These are phyloP conservation scores for Pinus taeda DNA, from an alignment of 75 land plant genomes.

Conservation along the genomic window DNA sequence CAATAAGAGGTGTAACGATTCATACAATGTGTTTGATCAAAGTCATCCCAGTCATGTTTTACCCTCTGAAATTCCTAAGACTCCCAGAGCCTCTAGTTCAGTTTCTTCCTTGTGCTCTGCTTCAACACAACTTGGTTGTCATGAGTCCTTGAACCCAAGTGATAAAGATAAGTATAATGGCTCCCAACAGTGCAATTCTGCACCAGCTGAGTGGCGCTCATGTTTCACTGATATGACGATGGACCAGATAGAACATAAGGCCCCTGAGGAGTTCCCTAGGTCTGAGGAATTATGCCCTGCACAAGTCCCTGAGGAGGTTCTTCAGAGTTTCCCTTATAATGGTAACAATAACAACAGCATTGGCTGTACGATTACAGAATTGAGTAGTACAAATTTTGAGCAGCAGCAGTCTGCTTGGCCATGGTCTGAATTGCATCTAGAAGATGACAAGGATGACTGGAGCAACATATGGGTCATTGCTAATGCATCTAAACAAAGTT, in stretches of 20 bases:
- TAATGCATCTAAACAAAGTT: too few species aligned
- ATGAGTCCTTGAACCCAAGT: neutral
- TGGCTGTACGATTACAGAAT: neutral
- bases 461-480: too few species aligned
- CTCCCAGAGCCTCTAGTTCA: too few species aligned
- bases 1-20: too few species aligned
- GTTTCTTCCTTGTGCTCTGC: neutral
- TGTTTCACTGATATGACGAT: neutral
- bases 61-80: too few species aligned
- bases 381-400: neutral
- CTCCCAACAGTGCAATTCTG: too few species aligned
- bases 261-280: too few species aligned
- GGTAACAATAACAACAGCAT: neutral
- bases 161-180: neutral
- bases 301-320: neutral
- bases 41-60: too few species aligned
- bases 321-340: neutral
- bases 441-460: conserved; percentile 2
- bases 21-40: too few species aligned
- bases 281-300: too few species aligned
- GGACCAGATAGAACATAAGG: neutral
- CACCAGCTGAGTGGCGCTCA: too few species aligned
- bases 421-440: neutral
- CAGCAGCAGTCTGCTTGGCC: neutral
- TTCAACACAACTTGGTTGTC: neutral